A percentile compares a stretch with the other conserved stretches of the same genome.
Evolutionary conservation across 2,329 filamentous ascomycete species (phyloP).

Genomic region (Fusarium tanahbumbuense): DNA sequence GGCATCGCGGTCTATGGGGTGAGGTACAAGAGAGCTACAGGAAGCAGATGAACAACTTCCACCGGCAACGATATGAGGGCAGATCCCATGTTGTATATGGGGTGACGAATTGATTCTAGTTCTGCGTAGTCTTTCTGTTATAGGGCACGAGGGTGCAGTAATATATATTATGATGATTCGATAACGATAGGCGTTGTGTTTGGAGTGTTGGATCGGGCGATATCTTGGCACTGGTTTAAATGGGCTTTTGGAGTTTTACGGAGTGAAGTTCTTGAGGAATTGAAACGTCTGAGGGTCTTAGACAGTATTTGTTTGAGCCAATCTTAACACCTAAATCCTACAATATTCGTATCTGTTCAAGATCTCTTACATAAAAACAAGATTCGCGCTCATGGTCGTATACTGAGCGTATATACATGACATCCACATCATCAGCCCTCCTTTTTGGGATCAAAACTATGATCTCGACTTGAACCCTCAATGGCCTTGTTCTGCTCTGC

Average conservation of each 20-base stretch:
- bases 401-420: background rate
- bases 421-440: conserved; percentile 12
- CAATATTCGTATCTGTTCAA: background rate
- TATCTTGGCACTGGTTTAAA: background rate
- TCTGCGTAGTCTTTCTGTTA: too few species aligned
- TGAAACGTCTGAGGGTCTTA: background rate
- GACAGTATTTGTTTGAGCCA: background rate
- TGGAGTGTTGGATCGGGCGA: background rate
- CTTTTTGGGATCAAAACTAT: conserved; percentile 39
- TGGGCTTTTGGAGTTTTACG: background rate
- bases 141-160: background rate
- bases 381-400: background rate
- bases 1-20: conserved; percentile 47
- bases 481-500: conserved; percentile 15
- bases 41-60: conserved; percentile 39
- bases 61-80: conserved; percentile 35
- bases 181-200: background rate
- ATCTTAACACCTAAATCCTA: background rate
- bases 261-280: background rate
- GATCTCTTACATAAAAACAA: background rate
- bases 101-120: conserved; percentile 17
- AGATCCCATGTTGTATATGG: conserved; percentile 42
- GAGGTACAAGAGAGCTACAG: conserved; percentile 48
- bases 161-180: background rate
- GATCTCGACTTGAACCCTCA: conserved; percentile 36